phyloP scores from a whole-genome alignment of 2,329 filamentous ascomycete genomes.

The Niveomyces coronatus region DNA sequence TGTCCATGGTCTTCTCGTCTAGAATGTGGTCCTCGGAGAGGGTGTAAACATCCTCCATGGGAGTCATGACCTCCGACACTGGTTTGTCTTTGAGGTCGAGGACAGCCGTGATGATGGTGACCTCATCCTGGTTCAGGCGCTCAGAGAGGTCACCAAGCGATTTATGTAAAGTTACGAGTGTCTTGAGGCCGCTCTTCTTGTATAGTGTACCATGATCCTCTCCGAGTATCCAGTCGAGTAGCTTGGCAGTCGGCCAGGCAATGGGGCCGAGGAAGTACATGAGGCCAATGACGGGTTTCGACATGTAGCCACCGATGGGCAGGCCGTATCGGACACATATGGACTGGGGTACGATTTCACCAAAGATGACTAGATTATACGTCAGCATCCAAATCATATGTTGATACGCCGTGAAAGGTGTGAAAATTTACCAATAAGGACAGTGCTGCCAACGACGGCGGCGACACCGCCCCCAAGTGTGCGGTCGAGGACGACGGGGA shows the following conservation, averaged over 20 bases:
- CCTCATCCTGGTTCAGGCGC: constrained; percentile 90
- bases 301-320: constrained; percentile 89
- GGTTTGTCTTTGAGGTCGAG: constrained; percentile 94
- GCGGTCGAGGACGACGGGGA: constrained; percentile 89
- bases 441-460: constrained; percentile 84
- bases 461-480: constrained; percentile 91
- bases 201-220: constrained; percentile 94
- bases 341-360: constrained; percentile 91
- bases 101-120: constrained; percentile 96
- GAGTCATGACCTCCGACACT: constrained; percentile 94
- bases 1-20: constrained; percentile 90
- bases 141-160: constrained; percentile 79
- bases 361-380: constrained; percentile 71
- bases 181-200: constrained; percentile 97
- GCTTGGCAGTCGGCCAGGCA: constrained; percentile 89
- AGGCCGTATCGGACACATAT: constrained; percentile 93
- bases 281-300: constrained; percentile 71
- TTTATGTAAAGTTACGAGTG: constrained; percentile 87
- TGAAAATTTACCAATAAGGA: constrained; percentile 69
- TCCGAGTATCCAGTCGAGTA: constrained; percentile 85
- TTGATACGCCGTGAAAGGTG: neutral
- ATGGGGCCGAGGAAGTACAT: constrained; percentile 91
- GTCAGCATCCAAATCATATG: constrained; percentile 7
- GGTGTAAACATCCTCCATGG: constrained; percentile 93
- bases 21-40: constrained; percentile 92